These are phyloP conservation scores for Botrytis porri DNA, from an alignment of 2,329 filamentous ascomycete species.

Conservation along the genomic window DNA sequence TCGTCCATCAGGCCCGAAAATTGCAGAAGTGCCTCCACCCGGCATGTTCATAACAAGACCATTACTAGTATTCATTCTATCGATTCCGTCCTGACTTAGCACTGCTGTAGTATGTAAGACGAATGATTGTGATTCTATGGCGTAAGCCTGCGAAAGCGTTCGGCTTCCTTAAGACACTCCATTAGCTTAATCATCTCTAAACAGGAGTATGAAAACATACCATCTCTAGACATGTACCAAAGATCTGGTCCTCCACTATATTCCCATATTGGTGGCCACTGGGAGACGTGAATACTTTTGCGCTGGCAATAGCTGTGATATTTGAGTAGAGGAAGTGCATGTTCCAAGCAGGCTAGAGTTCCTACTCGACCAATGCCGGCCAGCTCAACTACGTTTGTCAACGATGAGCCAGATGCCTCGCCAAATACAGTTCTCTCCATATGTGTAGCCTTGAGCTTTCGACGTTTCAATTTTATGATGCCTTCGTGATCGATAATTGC, in stretches of 20 bases:
- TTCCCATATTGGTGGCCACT: constrained; percentile 51
- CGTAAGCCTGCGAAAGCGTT: constrained; percentile 53
- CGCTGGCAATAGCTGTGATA: constrained; percentile 46
- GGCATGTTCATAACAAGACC: constrained; percentile 45
- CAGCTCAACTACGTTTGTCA: constrained; percentile 50
- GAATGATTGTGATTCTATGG: constrained; percentile 56
- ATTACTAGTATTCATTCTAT: not conserved
- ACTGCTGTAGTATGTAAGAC: constrained; percentile 54
- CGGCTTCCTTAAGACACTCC: constrained; percentile 34
- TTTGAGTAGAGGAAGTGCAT: constrained; percentile 55
- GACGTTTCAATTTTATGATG: constrained; percentile 43
- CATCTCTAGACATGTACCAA: constrained; percentile 30
- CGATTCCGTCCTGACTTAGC: constrained; percentile 40
- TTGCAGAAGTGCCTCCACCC: constrained; percentile 48
- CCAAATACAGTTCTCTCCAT: constrained; percentile 49
- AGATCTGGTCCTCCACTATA: constrained; percentile 43
- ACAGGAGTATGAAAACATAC: constrained; percentile 26
- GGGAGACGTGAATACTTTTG: constrained; percentile 54
- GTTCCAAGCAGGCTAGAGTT: constrained; percentile 50
- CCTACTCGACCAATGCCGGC: constrained; percentile 49
- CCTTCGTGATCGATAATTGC: constrained; percentile 50
- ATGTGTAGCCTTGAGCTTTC: constrained; percentile 47
- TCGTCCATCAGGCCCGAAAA: constrained; percentile 52
- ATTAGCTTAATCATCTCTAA: not conserved
- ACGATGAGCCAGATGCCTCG: constrained; percentile 54